Evolutionary conservation across 495 filamentous ascomycete genomes (phyloP).

Genomic region (Penicillium cataractarum): DNA sequence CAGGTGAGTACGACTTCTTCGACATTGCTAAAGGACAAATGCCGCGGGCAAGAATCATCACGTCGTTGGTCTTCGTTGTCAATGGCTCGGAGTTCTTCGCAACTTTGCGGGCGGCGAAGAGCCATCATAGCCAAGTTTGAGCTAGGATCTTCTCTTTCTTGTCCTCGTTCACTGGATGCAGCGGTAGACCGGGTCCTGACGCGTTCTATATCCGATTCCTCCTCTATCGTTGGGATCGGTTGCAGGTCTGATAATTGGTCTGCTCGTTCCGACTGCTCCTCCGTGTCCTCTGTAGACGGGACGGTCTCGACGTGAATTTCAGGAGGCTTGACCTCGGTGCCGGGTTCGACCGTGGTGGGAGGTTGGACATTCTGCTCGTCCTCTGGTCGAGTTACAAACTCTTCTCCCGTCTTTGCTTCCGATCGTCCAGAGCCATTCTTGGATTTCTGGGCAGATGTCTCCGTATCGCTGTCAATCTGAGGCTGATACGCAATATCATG

Average conservation of each 20-base stretch:
- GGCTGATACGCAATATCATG: constrained; percentile 36
- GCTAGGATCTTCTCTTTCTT: constrained; percentile 20
- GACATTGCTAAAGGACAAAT: constrained; percentile 86
- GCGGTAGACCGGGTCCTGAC: constrained; percentile 40
- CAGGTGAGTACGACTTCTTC: constrained; percentile 83
- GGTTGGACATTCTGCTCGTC: constrained; percentile 23
- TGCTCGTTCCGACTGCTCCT: constrained; percentile 22
- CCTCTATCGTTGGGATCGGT: constrained; percentile 20
- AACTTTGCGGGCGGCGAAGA: constrained; percentile 52
- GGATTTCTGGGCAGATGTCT: constrained; percentile 22
- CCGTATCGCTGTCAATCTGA: constrained; percentile 41
- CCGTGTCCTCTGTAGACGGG: constrained; percentile 23
- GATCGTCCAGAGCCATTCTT: constrained; percentile 21
- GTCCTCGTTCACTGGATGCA: constrained; percentile 38
- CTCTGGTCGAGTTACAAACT: constrained; percentile 20
- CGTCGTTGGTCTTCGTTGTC: constrained; percentile 29
- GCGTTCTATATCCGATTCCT: constrained; percentile 37
- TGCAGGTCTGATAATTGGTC: constrained; percentile 19
- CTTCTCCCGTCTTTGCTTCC: constrained; percentile 28
- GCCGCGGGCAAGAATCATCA: constrained; percentile 65
- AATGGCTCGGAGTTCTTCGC: constrained; percentile 33
- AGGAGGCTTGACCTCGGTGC: constrained; percentile 32
- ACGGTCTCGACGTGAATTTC: constrained; percentile 42
- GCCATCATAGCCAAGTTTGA: constrained; percentile 36
- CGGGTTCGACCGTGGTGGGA: constrained; percentile 13